Base-by-base conservation (phyloP, 2,329 filamentous ascomycete species). In the Microsporum audouinii region DNA sequence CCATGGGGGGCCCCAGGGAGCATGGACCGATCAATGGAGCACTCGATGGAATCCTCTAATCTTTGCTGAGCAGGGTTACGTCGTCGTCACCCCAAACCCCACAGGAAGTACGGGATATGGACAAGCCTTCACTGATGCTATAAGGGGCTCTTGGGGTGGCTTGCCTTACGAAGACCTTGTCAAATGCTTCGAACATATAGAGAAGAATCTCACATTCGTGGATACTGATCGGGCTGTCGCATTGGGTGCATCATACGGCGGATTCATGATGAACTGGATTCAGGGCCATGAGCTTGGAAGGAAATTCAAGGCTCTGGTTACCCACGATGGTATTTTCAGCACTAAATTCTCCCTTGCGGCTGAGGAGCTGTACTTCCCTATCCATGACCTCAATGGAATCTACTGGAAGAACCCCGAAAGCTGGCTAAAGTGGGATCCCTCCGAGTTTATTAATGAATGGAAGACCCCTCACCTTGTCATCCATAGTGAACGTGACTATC, bases 401-500 rank as follows among this genome's bases (percentile, higher is more conserved):
- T 72, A 79, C 39, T 82, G 80, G 79, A 76, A 78, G 59, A 71
- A 76, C 1, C 76, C 73, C 3, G 75, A 79, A 56, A 73, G 73
- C 6, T 85, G 82, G 81, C 73, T 75, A 31, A 71, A 78, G 57
- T 86, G 82, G 80, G 82, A 86, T 68, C 84, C 84, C 0, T 78
- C 77, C 17, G 73, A 74, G 2, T 79, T 80, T 66, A 78, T 80
- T 0, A 73, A 80, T 39, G 80, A 92, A 66, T 96, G 91, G 91
- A 78, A 82, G 0, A 96, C 91, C 0, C 94, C 94, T 0, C 87
- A 94, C 74, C 79, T 99, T 64, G 85, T 95, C 63, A 91, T 97
- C 60, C 92, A 97, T 74, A 92, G 85, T 69, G 89, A 94, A 68
- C 80, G 94, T 36, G 92, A 97, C 73, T 97, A 96, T 71, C 83